Conservation (phyloP, 208 protist genomes). For the Leishmania turanica region DNA sequence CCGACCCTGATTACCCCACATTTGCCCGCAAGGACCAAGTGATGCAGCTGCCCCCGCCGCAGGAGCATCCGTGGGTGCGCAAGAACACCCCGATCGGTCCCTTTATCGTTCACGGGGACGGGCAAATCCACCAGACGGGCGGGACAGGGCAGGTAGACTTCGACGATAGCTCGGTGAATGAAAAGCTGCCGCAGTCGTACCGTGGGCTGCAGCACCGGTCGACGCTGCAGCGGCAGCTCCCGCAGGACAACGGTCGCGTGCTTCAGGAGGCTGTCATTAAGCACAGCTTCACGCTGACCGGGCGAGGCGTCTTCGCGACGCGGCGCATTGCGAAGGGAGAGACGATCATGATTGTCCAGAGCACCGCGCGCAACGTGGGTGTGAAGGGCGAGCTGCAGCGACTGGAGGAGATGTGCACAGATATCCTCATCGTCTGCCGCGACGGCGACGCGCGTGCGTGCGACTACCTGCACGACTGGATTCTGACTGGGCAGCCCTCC, state of each 20-base stretch:
- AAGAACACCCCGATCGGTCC: conserved; percentile 71
- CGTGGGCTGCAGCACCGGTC: conserved; percentile 78
- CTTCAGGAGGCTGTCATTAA: conserved; percentile 70
- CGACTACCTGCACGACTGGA: conserved; percentile 78
- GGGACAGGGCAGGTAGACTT: conserved; percentile 89
- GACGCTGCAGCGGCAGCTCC: conserved; percentile 56
- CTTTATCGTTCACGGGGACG: conserved; percentile 84
- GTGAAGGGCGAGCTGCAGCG: conserved; percentile 77
- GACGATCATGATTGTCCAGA: conserved; percentile 84
- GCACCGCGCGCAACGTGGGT: conserved; percentile 77
- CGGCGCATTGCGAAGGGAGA: conserved; percentile 68
- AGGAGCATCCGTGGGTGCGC: conserved; percentile 75
- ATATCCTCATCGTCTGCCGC: conserved; percentile 26
- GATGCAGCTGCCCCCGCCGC: conserved; percentile 53
- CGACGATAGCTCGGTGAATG: conserved; percentile 41
- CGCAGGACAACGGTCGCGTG: conserved; percentile 74
- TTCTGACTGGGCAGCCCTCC: conserved; percentile 83
- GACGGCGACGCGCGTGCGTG: conserved; percentile 28
- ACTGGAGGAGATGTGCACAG: conserved; percentile 77
- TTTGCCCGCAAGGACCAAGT: conserved; percentile 63
- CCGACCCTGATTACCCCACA: conserved; percentile 54
- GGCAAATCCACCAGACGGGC: conserved; percentile 61
- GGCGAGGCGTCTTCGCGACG: conserved; percentile 85
- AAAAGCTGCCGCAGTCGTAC: conserved; percentile 40
- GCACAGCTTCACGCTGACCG: conserved; percentile 79